Evolutionary conservation across 2,329 filamentous ascomycete genomes (phyloP).

Genomic region (Aciculosporium take): DNA sequence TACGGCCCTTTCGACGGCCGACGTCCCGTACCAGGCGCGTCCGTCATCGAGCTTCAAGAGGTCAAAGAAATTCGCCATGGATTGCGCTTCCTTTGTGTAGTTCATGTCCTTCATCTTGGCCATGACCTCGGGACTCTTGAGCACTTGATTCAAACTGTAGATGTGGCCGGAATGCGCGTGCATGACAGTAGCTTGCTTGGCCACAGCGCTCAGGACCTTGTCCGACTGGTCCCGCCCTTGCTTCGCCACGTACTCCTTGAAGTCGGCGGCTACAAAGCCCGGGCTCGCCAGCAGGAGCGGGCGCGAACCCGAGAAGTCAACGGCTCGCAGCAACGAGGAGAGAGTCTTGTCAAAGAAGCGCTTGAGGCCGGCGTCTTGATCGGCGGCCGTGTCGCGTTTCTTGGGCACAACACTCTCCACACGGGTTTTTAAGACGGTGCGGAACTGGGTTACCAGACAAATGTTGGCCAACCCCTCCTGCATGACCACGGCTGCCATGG

Average conservation of each 20-base stretch:
- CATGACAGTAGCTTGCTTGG: conserved; percentile 54
- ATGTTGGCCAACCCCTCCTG: conserved; percentile 77
- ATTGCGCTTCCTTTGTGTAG: conserved; percentile 66
- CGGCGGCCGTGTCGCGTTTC: conserved; percentile 49
- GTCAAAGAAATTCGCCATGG: conserved; percentile 74
- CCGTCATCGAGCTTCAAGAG: conserved; percentile 73
- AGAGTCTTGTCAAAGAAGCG: conserved; percentile 66
- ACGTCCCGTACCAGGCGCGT: conserved; percentile 77
- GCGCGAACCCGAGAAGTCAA: conserved; percentile 57
- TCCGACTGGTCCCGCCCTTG: conserved; percentile 45
- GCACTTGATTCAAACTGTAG: conserved; percentile 74
- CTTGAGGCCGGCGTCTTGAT: conserved; percentile 56
- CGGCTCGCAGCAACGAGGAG: conserved; percentile 58
- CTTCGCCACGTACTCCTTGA: conserved; percentile 58
- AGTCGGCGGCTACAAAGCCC: conserved; percentile 71
- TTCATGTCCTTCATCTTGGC: conserved; percentile 72
- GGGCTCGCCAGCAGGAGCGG: conserved; percentile 78
- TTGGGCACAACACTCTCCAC: conserved; percentile 53
- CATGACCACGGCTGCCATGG: conserved; percentile 84
- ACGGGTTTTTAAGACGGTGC: conserved; percentile 52
- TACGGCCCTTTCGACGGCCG: conserved; percentile 69
- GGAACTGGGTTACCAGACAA: conserved; percentile 67
- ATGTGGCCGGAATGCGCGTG: conserved; percentile 77
- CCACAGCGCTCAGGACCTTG: conserved; percentile 51
- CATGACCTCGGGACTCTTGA: conserved; percentile 67